These are phyloP conservation scores for Myxozyma neotropica DNA, from an alignment of 805 yeast species.

Conservation along the genomic window DNA sequence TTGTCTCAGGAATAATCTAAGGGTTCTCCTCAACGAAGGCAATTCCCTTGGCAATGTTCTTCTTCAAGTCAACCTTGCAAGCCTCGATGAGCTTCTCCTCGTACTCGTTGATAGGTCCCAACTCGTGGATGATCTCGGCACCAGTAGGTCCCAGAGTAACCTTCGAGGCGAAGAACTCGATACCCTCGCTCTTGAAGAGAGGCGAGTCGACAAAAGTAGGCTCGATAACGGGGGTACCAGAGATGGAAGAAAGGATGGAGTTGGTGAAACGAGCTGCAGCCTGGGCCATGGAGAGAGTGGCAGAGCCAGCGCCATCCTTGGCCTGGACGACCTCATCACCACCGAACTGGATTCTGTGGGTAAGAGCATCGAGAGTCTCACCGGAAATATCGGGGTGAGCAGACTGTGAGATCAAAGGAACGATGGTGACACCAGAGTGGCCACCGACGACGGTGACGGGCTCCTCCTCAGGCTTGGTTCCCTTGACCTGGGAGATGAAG, in stretches of 20 bases:
- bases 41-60: slow-evolving; percentile 92
- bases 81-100: slow-evolving; percentile 82
- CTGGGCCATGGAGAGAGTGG: slow-evolving; percentile 85
- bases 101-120: slow-evolving; percentile 71
- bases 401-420: slow-evolving; percentile 87
- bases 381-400: slow-evolving; percentile 58
- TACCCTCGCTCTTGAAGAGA: slow-evolving; percentile 82
- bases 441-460: slow-evolving; percentile 91
- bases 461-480: slow-evolving; percentile 75
- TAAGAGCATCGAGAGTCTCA: slow-evolving; percentile 65
- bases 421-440: slow-evolving; percentile 95
- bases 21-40: slow-evolving; percentile 62
- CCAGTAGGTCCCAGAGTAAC: slow-evolving; percentile 88
- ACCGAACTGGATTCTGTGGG: slow-evolving; percentile 91
- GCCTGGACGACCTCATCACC: slow-evolving; percentile 96
- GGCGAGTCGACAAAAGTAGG: slow-evolving; percentile 67
- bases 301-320: slow-evolving; percentile 91
- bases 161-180: slow-evolving; percentile 93
- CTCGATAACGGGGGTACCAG: slow-evolving; percentile 54
- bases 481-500: slow-evolving; percentile 71
- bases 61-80: slow-evolving; percentile 86
- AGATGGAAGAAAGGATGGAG: slow-evolving; percentile 48
- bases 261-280: slow-evolving; percentile 69
- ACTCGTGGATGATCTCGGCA: slow-evolving; percentile 62
- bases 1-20: too few species aligned